Evolutionary conservation across 257 asterid genomes (phyloP).

Genomic region (Solanum appendiculatum): DNA sequence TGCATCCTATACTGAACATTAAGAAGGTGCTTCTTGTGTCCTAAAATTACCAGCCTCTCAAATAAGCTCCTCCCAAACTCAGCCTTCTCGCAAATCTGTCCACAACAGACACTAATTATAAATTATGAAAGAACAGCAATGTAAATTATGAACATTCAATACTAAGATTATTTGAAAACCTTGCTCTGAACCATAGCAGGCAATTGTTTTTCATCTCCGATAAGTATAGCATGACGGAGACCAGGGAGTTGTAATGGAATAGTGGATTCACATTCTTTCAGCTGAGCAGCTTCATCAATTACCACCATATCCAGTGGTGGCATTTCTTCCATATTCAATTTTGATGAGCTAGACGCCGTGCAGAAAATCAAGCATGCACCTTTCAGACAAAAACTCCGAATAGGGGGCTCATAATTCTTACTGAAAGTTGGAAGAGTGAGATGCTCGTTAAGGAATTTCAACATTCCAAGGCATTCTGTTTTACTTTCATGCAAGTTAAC

Average conservation of each 20-base stretch:
- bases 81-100: too few species aligned
- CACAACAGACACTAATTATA: too few species aligned
- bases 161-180: too few species aligned
- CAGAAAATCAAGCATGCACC: conserved; percentile 34
- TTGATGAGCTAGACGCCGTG: conserved; percentile 39
- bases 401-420: background rate
- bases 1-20: too few species aligned
- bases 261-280: conserved; percentile 49
- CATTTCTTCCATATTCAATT: conserved; percentile 6
- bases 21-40: too few species aligned
- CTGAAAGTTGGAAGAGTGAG: conserved; percentile 11
- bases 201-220: too few species aligned
- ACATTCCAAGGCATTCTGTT: conserved; percentile 4
- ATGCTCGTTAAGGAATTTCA: conserved; percentile 1
- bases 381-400: background rate
- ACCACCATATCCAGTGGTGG: conserved; percentile 28
- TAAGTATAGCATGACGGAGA: conserved; percentile 36
- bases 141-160: too few species aligned
- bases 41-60: too few species aligned
- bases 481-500: background rate
- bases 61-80: too few species aligned
- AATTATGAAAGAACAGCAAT: too few species aligned
- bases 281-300: conserved; percentile 61
- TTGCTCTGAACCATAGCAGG: too few species aligned
- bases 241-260: conserved; percentile 46